Base-by-base conservation (phyloP, 1,284 basidiomycete genomes). In the Cryptococcus jaspeensis region DNA sequence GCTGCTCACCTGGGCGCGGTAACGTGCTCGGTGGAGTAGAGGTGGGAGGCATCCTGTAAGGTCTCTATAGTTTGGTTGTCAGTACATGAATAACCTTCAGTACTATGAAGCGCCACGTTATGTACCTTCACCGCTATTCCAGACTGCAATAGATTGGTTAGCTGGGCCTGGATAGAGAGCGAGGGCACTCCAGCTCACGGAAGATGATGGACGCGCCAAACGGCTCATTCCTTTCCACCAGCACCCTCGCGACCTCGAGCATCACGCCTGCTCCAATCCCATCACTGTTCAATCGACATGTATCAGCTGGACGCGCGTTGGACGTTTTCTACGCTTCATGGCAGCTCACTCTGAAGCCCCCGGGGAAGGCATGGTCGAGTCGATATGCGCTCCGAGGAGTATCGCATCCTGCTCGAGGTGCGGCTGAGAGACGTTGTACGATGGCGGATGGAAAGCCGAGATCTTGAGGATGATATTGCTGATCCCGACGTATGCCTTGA, bases 31-130 rank as follows among this genome's bases (percentile, higher is more conserved):
- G 90, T 95, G 8, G 91, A 87, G 74, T 88, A 96, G 4, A 95
- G 80, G 75, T 99, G 94, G 0, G 92, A 94, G 0, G 90, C 94
- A 69, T 97, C 94, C 74, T 96, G 93, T n/a, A 95, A 77, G 0
- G 87, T 77, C 55, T 77, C 73, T 68, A 40, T 54, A 36, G 49
- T 60, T 45, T 22, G 53, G 50, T 41, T 16, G 25, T 50, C 39
- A 22, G 18, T 25, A 18, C 20, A 32, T n/a, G n/a, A 5, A 46
- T 18, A 46, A 46, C 2, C 22, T 7, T n/a, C 40, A 5, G 5
- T 4, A 41, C 12, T n/a, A 32, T 32, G 28, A 4, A 4, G 5
- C 4, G 28, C 44, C 5, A 53, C 52, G 61, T 48, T 5, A 13
- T 7, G n/a, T 23, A 79, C 70, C 62, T 71, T 99, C 94, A 6